Evolutionary conservation across 768 basidiomycete species (phyloP).

Genomic region (Russula compacta): DNA sequence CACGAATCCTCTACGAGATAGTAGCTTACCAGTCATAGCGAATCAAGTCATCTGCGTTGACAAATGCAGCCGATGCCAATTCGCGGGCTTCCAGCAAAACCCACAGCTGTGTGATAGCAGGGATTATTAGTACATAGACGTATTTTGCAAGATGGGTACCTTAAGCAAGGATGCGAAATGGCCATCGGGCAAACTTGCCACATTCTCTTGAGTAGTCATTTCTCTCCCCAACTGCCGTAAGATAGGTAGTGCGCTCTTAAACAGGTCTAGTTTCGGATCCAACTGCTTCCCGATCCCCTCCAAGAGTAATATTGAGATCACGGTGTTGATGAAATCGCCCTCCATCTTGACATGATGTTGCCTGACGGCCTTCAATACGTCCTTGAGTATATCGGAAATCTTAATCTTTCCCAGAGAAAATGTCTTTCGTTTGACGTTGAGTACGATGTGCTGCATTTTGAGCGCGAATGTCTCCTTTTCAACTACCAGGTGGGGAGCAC

Average conservation of each 20-base stretch:
- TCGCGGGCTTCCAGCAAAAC: constrained; percentile 88
- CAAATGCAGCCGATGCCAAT: constrained; percentile 67
- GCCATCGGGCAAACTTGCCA: constrained; percentile 52
- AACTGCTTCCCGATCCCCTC: constrained; percentile 95
- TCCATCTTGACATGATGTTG: constrained; percentile 97
- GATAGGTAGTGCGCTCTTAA: constrained; percentile 93
- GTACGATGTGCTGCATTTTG: constrained; percentile 93
- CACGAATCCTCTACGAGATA: neutral
- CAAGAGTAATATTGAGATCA: constrained; percentile 84
- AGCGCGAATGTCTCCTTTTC: constrained; percentile 94
- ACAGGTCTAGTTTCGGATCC: constrained; percentile 87
- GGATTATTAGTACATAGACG: constrained; percentile 9
- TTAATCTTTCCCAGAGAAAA: constrained; percentile 96
- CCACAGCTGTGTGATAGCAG: constrained; percentile 54
- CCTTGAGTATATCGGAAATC: constrained; percentile 85
- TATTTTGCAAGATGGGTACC: constrained; percentile 36
- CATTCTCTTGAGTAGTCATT: constrained; percentile 71
- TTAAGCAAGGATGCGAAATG: constrained; percentile 84
- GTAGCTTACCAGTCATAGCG: constrained; percentile 74
- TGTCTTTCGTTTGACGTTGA: constrained; percentile 91
- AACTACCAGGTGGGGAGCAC: constrained; percentile 79
- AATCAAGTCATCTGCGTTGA: constrained; percentile 77
- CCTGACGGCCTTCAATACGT: constrained; percentile 80
- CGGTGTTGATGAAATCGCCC: constrained; percentile 97
- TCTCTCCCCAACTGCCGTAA: constrained; percentile 84